Base-by-base conservation (phyloP, 352 stramenopile species). In the Pythium sp. region DNA sequence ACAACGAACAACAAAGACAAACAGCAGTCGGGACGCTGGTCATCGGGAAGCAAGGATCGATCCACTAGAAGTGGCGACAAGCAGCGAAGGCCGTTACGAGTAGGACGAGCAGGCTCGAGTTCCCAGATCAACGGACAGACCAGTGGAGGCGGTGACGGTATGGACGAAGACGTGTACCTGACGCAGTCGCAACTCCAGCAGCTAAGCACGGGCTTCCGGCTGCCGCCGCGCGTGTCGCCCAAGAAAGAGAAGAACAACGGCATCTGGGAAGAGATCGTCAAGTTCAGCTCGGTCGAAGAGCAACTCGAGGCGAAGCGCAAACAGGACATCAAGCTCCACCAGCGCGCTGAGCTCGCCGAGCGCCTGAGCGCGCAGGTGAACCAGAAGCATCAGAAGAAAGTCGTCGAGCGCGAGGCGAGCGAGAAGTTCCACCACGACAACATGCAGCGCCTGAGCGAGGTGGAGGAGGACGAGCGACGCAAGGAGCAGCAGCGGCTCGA, bases 221-320 rank as follows among this genome's bases (percentile, higher is more conserved):
- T 93, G 63, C 82, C 85, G 36, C 81, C 83, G 24, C 81, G 75
- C 22, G 80, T 74, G 18, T 92, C 83, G 12, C 82, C 85, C 2
- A 89, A 91, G 66, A 92, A 92, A 64, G 80, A 90, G n/a, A 86
- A 89, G 12, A 79, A 77, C 69, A 89, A 86, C 61, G 81, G 84
- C 32, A 93, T 94, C 49, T 94, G 87, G 87, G 84, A 93, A 58
- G 80, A 93, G 62, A 92, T 94, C 60, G 87, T 91, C 64, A 86
- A 93, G 76, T 93, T 86, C 65, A 80, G 79, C 56, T 88, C 80
- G 5, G 62, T 92, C 5, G 84, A 92, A 62, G 86, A 94, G 69
- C 73, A 83, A 60, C 65, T 79, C 9, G 86, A 94, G 38, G 80
- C 77, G 1, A 62, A 86, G 54, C 72, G 69, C 26, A 75, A 86